Conservation (phyloP, 495 filamentous ascomycete species). For the Hamigera avellanea region DNA sequence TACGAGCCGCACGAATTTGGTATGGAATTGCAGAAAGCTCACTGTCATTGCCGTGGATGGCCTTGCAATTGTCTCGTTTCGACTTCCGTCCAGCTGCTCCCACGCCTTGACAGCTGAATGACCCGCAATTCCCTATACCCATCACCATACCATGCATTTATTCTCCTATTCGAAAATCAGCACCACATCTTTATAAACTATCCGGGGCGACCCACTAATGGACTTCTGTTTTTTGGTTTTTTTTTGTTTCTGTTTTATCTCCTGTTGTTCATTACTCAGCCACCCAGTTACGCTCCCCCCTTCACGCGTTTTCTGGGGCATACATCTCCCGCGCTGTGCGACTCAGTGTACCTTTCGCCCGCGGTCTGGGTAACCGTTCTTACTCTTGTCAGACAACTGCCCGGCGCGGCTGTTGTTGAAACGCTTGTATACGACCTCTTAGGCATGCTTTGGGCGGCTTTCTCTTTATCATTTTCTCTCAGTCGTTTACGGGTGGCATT, state of each 20-base stretch:
- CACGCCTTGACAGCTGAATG: neutral
- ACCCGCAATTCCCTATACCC: neutral
- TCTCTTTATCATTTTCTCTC: constrained; percentile 15
- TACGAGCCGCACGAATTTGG: constrained; percentile 26
- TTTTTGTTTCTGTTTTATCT: constrained; percentile 10
- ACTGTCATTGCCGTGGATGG: neutral
- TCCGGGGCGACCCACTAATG: constrained; percentile 26
- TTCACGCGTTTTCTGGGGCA: no score
- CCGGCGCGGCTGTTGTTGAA: no score
- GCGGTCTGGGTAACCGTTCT: no score
- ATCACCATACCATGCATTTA: constrained; percentile 2
- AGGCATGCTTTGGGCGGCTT: constrained; percentile 6
- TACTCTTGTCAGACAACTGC: no score
- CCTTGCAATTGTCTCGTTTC: no score
- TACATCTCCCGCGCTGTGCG: no score
- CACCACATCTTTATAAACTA: constrained; percentile 14
- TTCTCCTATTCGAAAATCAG: constrained; percentile 5
- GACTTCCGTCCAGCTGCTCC: no score
- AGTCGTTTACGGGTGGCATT: no score
- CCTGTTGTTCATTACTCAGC: neutral
- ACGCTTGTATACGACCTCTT: no score
- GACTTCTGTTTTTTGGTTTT: constrained; percentile 16
- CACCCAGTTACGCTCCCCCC: no score
- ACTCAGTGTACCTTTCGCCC: no score
- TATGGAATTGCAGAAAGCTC: constrained; percentile 2